These are phyloP conservation scores for Fusarium equiseti DNA, from an alignment of 2,329 filamentous ascomycete genomes.

Conservation along the genomic window DNA sequence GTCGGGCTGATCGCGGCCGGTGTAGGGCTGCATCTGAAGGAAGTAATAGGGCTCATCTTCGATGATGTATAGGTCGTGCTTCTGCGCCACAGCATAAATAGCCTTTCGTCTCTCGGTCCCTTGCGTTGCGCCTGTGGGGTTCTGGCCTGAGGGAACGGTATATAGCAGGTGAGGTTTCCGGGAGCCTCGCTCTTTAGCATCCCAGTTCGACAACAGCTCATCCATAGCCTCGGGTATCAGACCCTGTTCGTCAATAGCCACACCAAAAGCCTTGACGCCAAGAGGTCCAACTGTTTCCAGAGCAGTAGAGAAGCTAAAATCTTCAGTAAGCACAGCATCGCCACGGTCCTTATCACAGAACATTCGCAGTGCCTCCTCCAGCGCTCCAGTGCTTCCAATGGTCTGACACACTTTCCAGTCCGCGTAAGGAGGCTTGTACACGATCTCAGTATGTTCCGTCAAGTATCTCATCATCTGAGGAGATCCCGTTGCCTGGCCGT, in stretches of 20 bases:
- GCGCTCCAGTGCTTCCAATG: slow-evolving; percentile 85
- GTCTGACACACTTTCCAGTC: slow-evolving; percentile 91
- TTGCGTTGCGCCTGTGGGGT: slow-evolving; percentile 90
- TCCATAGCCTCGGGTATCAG: slow-evolving; percentile 66
- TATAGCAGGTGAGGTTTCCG: slow-evolving; percentile 68
- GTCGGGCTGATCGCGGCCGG: slow-evolving; percentile 62
- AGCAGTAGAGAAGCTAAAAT: slow-evolving; percentile 87
- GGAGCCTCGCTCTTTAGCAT: slow-evolving; percentile 57
- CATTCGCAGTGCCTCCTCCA: slow-evolving; percentile 87
- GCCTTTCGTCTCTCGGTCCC: slow-evolving; percentile 73
- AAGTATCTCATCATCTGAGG: slow-evolving; percentile 91
- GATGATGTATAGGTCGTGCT: slow-evolving; percentile 87
- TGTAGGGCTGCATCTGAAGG: slow-evolving; percentile 86
- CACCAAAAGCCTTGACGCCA: slow-evolving; percentile 64
- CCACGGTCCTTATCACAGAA: slow-evolving; percentile 76
- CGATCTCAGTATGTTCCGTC: slow-evolving; percentile 94
- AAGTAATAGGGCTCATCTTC: slow-evolving; percentile 98
- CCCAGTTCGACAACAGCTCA: slow-evolving; percentile 63
- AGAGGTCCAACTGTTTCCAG: slow-evolving; percentile 69
- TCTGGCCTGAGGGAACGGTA: slow-evolving; percentile 82
- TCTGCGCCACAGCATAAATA: slow-evolving; percentile 82
- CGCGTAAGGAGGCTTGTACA: slow-evolving; percentile 86
- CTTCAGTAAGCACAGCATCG: slow-evolving; percentile 86
- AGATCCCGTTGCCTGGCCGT: slow-evolving; percentile 86
- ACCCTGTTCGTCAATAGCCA: slow-evolving; percentile 65